These are phyloP conservation scores for Closterium sp. DNA, from an alignment of 139 green algal genomes.

Conservation along the genomic window DNA sequence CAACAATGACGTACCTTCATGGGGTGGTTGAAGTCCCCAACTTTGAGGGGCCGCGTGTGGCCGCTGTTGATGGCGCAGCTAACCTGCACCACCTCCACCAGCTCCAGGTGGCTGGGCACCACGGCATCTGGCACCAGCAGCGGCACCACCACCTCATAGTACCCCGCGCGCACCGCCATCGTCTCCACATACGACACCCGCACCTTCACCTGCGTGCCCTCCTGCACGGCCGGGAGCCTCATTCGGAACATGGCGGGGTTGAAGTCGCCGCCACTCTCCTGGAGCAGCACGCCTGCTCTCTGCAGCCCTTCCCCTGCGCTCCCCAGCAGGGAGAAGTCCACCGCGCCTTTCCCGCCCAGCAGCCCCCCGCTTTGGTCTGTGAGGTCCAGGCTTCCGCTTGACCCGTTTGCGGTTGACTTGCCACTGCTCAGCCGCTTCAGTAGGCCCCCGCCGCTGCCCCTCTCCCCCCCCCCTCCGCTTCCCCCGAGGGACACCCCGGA, in stretches of 20 bases:
- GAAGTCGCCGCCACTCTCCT: not conserved
- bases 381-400: not conserved
- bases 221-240: not conserved
- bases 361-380: not conserved
- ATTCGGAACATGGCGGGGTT: not conserved
- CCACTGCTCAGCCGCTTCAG: not conserved
- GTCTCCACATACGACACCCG: not conserved
- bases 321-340: not conserved
- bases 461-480: not conserved
- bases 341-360: not conserved
- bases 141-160: conserved; percentile 5
- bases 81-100: not conserved
- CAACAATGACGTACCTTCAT: not conserved
- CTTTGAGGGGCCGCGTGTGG: not conserved
- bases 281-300: not conserved
- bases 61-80: not conserved
- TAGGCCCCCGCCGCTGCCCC: not conserved
- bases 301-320: not conserved
- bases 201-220: not conserved
- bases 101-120: not conserved
- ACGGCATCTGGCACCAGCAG: not conserved
- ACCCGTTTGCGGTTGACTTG: not conserved
- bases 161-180: not conserved
- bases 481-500: not conserved
- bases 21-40: conserved; percentile 7